These are phyloP conservation scores for Coemansia sp. DNA, from an alignment of 192 early-diverging fungal genomes.

Conservation along the genomic window DNA sequence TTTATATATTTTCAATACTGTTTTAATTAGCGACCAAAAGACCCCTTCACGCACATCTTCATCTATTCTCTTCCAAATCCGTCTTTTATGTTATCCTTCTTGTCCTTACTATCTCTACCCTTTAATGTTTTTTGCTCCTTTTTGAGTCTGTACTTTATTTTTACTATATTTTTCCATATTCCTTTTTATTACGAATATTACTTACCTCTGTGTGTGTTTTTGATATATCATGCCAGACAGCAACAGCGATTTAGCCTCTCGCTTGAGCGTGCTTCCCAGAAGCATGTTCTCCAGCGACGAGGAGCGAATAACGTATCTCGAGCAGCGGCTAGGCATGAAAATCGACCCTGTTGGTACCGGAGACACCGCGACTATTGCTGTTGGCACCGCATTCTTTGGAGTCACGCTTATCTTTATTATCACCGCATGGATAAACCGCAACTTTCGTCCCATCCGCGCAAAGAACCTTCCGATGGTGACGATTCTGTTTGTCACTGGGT, in stretches of 20 bases:
- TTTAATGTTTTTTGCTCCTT: background rate
- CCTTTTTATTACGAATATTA: background rate
- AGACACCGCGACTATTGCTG: slow-evolving; percentile 20
- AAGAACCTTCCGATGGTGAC: slow-evolving; percentile 22
- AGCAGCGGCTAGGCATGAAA: slow-evolving; percentile 11
- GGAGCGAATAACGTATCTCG: background rate
- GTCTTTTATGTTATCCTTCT: too few species aligned
- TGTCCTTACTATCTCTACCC: background rate
- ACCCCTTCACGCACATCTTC: too few species aligned
- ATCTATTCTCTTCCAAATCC: too few species aligned
- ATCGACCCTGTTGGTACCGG: slow-evolving; percentile 12
- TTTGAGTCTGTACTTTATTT: background rate
- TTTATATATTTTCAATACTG: too few species aligned
- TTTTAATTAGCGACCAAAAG: too few species aligned
- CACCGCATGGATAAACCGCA: slow-evolving; percentile 3
- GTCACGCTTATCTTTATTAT: slow-evolving; percentile 7
- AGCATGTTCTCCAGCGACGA: background rate
- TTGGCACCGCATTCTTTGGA: slow-evolving; percentile 9
- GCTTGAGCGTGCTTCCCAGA: background rate
- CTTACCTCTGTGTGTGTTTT: background rate
- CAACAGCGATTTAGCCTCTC: background rate
- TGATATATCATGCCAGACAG: background rate
- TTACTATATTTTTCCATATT: background rate
- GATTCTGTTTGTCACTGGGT: slow-evolving; percentile 10
- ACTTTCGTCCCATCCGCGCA: slow-evolving; percentile 19